phyloP scores from a whole-genome alignment of 805 yeast genomes.

The Starmerella tilneyi region DNA sequence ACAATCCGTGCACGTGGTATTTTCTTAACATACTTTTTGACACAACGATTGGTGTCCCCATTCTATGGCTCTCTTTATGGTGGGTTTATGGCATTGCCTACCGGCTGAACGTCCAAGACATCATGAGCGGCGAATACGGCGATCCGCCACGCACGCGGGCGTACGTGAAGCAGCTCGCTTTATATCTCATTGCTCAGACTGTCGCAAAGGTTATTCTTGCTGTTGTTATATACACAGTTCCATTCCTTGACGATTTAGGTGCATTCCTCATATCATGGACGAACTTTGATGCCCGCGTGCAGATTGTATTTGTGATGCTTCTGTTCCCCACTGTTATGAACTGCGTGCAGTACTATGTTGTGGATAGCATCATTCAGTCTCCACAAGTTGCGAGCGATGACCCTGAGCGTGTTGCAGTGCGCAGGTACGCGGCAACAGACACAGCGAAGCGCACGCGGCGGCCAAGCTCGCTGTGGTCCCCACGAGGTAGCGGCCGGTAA shows the following conservation, averaged over 20 bases:
- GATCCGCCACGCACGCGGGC: slow-evolving; percentile 51
- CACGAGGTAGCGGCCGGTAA: not conserved
- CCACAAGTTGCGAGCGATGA: slow-evolving; percentile 30
- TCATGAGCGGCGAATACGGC: slow-evolving; percentile 53
- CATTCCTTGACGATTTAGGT: slow-evolving; percentile 59
- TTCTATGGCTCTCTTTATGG: slow-evolving; percentile 49
- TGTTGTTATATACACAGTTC: slow-evolving; percentile 49
- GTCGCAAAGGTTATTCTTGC: slow-evolving; percentile 54
- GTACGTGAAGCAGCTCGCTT: slow-evolving; percentile 57
- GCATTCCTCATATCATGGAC: slow-evolving; percentile 76
- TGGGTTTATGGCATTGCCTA: slow-evolving; percentile 36
- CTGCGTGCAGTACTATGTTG: slow-evolving; percentile 43
- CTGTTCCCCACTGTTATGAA: slow-evolving; percentile 37
- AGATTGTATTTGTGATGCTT: slow-evolving; percentile 79
- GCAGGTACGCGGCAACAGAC: slow-evolving; percentile 17
- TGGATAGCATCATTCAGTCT: slow-evolving; percentile 51
- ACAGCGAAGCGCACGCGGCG: slow-evolving; percentile 10
- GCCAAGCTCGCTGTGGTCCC: slow-evolving; percentile 4
- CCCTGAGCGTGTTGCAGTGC: slow-evolving; percentile 6
- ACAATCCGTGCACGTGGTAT: slow-evolving; percentile 89
- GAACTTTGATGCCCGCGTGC: slow-evolving; percentile 58
- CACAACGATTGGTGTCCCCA: slow-evolving; percentile 87
- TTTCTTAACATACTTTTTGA: slow-evolving; percentile 79
- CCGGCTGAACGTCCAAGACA: slow-evolving; percentile 35
- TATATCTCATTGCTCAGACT: slow-evolving; percentile 55